Evolutionary conservation across 2,329 filamentous ascomycete genomes (phyloP), one percentile per base, ranked within the genome.

Genomic region (Cephalotrichum gorgonifer): DNA sequence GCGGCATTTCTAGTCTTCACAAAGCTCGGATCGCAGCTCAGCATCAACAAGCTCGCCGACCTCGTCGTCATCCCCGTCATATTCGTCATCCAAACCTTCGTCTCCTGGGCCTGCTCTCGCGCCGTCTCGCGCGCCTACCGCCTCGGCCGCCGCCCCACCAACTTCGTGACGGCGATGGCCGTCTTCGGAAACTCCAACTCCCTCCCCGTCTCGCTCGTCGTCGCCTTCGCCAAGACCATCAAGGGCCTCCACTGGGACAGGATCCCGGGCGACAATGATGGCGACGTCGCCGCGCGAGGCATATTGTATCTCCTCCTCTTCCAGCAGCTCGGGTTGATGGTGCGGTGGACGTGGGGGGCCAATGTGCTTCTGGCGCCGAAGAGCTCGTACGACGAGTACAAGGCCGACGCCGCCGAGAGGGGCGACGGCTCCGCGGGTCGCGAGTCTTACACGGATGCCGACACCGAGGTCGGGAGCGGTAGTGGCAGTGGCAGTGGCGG

Each of bases 161-260:
- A 98, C 69, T 98, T 98, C 61, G 86, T 98, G 39, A 86, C 88
- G 28, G 93, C 93, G 48, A 98, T 98, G 93, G 90, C 87, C 33
- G 78, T 97, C 44, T 98, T 98, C 64, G 93, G 91, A 58, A 98
- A 98, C 65, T 97, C 91, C 30, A 98, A 98, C 68, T 97, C 93
- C 17, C 77, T 98, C 20, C 93, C 93, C 1, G 97, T 98, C 53
- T 98, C 93, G 0, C 81, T 98, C 50, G 89, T 98, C 53, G 78
- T 97, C 50, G 96, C 91, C 8, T 76, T 98, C 11, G 94, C 91
- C 14, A 86, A 95, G 62, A 98, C 93, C 1, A 75, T 98, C 50
- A 81, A 84, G 58, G 93, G 93, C 6, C 74, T 98, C 28, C 91
- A 97, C 64, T 98, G 93, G 93, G 85, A 91, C 66, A 85, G 81